Evolutionary conservation across 441 rosid species (phyloP).

Genomic region (Syzygium syzygioides): DNA sequence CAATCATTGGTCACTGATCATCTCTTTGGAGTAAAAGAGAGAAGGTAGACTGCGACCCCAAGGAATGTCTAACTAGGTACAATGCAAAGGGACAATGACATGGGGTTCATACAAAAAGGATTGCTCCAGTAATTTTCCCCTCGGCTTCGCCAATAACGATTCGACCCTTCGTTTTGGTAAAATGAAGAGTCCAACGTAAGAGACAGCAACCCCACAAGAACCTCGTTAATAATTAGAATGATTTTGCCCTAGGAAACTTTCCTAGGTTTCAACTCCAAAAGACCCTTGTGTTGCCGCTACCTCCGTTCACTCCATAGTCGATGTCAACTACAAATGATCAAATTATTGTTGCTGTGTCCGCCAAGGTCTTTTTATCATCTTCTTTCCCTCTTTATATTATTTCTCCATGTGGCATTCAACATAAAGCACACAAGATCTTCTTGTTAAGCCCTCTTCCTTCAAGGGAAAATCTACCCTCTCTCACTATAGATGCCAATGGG

Average conservation of each 20-base stretch:
- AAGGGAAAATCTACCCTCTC: background rate
- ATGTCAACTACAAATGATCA: background rate
- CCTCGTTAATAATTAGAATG: background rate
- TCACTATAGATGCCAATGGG: constrained; percentile 2
- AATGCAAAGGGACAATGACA: background rate
- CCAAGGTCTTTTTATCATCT: background rate
- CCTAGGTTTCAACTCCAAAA: background rate
- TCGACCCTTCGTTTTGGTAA: background rate
- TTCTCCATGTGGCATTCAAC: background rate
- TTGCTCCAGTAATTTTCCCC: background rate
- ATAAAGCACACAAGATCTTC: background rate
- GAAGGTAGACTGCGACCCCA: background rate
- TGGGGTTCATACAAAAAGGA: background rate
- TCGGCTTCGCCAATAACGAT: background rate
- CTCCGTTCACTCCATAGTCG: background rate
- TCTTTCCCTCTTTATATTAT: background rate
- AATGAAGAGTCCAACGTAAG: background rate
- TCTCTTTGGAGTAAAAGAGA: background rate
- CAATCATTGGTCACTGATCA: background rate
- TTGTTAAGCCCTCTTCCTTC: background rate
- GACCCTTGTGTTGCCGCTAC: background rate
- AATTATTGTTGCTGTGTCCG: background rate
- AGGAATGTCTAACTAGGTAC: background rate
- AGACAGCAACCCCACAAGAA: background rate
- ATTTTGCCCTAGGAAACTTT: background rate